Evolutionary conservation across 2,329 filamentous ascomycete species (phyloP), one percentile per base, ranked within the genome.

Genomic region (Exophiala phaeomuriformis): DNA sequence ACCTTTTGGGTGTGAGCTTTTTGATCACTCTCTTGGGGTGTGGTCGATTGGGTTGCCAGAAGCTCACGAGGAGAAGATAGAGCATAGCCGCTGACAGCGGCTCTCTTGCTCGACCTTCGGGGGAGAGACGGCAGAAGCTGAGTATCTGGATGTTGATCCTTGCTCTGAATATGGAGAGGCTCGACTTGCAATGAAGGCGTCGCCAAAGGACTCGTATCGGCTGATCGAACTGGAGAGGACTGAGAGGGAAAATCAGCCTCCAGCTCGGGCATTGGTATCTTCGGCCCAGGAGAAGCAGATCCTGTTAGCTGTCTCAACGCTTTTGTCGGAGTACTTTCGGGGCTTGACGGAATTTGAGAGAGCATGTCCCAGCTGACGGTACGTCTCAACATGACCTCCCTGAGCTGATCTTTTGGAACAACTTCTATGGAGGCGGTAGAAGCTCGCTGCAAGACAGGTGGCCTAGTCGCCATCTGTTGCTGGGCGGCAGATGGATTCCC

Each of bases 381-480:
- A 49, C 55, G 36, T 52, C 37, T 53, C 3, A 62, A 29, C 35
- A 55, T 50, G 27, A 63, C 60, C 43, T 57, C 51, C 48, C 51
- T 61, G 31, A 63, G 42, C 12, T 62, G 53, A 32, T 61, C 54
- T 45, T 61, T 63, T 28, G 63, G 59, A 35, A 60, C 55, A 40
- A 64, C 53, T 44, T 65, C 63, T 40, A 62, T 56, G 31, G 64
- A 66, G n/a, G 62, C 61, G 19, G 58, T 62, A 2, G 65, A 63
- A 7, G 57, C 55, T 40, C 61, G 50, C 33, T 63, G 61, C 8
- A 63, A 41, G 47, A 60, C 53, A 8, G 58, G 55, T 9, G 61
- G 60, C 43, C 42, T 56, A 31, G 41, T 31, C 39, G 49, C 32
- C 32, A 55, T 47, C 32, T 53, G 47, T 8, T 44, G 44, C 37